Percentiles rank a stretch among this genome's conserved stretches.
These are phyloP conservation scores for Flaveria bidentis DNA, from an alignment of 129 eudicot species.

Conservation along the genomic window DNA sequence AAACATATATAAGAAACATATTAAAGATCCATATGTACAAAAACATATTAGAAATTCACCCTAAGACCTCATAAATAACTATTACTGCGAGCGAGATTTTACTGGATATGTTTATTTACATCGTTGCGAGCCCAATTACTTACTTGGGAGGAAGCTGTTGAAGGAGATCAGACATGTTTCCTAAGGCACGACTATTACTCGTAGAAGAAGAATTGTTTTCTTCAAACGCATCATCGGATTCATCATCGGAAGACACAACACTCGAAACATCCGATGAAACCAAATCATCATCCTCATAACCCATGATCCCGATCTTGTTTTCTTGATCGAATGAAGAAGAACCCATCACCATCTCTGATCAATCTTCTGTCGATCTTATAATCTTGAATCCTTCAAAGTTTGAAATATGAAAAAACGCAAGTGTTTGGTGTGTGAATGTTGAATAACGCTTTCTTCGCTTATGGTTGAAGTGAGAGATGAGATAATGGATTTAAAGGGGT, in stretches of 20 bases:
- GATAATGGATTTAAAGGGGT: conserved; percentile 33
- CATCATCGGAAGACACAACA: conserved; percentile 45
- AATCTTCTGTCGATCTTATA: background rate
- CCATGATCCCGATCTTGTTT: conserved; percentile 44
- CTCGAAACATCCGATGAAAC: conserved; percentile 42
- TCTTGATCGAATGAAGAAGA: conserved; percentile 45
- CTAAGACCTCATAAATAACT: too few relatives aligned
- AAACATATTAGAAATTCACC: too few relatives aligned
- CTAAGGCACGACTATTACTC: conserved; percentile 28
- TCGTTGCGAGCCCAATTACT: background rate
- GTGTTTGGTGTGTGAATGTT: background rate
- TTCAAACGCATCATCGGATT: conserved; percentile 32
- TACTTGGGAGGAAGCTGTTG: conserved; percentile 78
- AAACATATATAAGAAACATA: conserved; percentile 22
- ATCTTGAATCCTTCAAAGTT: conserved; percentile 24
- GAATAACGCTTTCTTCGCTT: conserved; percentile 27
- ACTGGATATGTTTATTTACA: too few relatives aligned
- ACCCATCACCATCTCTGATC: conserved; percentile 42
- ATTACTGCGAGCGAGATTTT: too few relatives aligned
- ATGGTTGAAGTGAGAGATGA: conserved; percentile 19
- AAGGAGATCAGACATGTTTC: conserved; percentile 68
- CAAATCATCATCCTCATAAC: conserved; percentile 30
- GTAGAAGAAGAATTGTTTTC: conserved; percentile 25
- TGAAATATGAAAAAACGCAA: background rate
- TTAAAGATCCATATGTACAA: background rate